Percentiles rank a stretch among this genome's conserved stretches.
Evolutionary conservation across 805 yeast genomes (phyloP).

Genomic region (Starmerella lactis-condensi): DNA sequence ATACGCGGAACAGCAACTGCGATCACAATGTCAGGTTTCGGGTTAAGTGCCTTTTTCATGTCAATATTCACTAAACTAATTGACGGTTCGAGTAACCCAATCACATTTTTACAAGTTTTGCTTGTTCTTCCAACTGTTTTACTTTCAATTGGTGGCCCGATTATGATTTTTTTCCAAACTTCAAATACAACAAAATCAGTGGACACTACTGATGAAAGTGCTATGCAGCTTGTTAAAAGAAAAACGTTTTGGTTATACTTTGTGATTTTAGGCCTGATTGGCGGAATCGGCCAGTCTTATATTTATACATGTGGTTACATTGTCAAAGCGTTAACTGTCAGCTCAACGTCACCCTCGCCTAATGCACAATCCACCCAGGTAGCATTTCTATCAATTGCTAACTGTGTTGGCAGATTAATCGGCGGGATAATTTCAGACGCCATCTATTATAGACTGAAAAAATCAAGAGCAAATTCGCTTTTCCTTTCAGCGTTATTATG

Average conservation of each 20-base stretch:
- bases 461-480: conserved; percentile 33
- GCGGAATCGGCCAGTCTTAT: conserved; percentile 58
- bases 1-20: conserved; percentile 59
- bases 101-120: conserved; percentile 31
- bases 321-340: conserved; percentile 30
- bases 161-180: conserved; percentile 11
- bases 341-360: conserved; percentile 20
- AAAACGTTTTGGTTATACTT: conserved; percentile 35
- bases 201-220: conserved; percentile 1
- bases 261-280: conserved; percentile 33
- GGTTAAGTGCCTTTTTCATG: conserved; percentile 51
- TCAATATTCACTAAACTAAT: conserved; percentile 27
- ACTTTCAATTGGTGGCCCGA: conserved; percentile 21
- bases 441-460: conserved; percentile 29
- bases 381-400: conserved; percentile 46
- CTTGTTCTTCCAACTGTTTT: conserved; percentile 33
- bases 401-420: conserved; percentile 45
- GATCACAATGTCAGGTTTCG: conserved; percentile 55
- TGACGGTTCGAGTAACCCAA: conserved; percentile 26
- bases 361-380: conserved; percentile 49
- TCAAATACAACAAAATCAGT: not conserved
- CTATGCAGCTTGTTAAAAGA: conserved; percentile 17
- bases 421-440: conserved; percentile 51
- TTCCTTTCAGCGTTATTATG: conserved; percentile 34
- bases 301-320: conserved; percentile 59